phyloP scores from a whole-genome alignment of 495 filamentous ascomycete species.

The Parathielavia hyrcaniae region DNA sequence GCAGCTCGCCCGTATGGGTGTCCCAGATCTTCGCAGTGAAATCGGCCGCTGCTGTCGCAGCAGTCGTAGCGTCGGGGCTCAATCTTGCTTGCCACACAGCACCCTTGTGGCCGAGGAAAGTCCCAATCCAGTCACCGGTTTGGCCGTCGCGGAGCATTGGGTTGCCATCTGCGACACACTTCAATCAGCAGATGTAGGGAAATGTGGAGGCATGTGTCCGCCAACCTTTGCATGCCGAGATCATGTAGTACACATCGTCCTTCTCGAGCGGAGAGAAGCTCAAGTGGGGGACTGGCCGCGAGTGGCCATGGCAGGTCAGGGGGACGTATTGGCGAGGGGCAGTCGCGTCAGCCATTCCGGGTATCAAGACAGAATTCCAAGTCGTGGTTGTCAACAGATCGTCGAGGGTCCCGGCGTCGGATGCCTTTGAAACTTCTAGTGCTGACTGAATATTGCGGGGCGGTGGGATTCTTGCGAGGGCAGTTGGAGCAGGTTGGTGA shows the following conservation, averaged over 20 bases:
- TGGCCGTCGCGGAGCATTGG: conserved; percentile 97
- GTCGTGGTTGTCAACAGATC: neutral
- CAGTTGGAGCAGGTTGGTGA: neutral
- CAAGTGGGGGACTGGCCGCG: conserved; percentile 88
- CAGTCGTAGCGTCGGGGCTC: conserved; percentile 77
- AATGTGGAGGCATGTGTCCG: neutral
- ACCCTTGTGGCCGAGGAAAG: conserved; percentile 96
- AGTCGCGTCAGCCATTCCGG: conserved; percentile 40
- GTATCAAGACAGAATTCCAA: neutral
- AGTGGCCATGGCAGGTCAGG: conserved; percentile 94
- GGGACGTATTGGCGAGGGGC: conserved; percentile 61
- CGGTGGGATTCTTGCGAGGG: neutral
- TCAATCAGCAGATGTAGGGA: conserved; percentile 2
- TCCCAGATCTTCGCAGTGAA: conserved; percentile 98
- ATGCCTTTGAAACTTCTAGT: neutral
- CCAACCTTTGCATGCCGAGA: conserved; percentile 96
- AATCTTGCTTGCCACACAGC: conserved; percentile 93
- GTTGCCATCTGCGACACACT: conserved; percentile 65
- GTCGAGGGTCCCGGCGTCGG: neutral
- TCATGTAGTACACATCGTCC: conserved; percentile 84
- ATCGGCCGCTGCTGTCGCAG: conserved; percentile 89
- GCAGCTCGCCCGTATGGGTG: conserved; percentile 84
- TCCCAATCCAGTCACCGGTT: conserved; percentile 98
- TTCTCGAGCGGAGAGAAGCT: conserved; percentile 81
- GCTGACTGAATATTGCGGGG: neutral